Conservation (phyloP, 2,329 filamentous ascomycete genomes). For the Xylaria hypoxylon region DNA sequence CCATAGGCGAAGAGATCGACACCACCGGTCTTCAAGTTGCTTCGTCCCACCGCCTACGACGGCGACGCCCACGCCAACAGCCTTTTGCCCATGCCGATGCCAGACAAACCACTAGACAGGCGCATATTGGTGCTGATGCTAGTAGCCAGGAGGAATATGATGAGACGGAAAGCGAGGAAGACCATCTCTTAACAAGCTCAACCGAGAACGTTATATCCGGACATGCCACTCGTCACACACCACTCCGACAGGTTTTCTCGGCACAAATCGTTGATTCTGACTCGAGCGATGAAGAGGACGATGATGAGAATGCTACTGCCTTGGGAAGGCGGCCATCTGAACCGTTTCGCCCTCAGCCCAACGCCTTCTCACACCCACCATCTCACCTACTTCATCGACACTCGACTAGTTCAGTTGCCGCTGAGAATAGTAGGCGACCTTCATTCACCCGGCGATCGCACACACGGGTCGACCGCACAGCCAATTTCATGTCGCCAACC, state of each 20-base stretch:
- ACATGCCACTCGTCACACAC: conserved; percentile 51
- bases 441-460: conserved; percentile 62
- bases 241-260: conserved; percentile 52
- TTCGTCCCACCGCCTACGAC: conserved; percentile 70
- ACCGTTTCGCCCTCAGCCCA: conserved; percentile 86
- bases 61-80: conserved; percentile 59
- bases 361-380: conserved; percentile 89
- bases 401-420: conserved; percentile 62
- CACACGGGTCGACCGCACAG: conserved; percentile 57
- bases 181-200: conserved; percentile 71
- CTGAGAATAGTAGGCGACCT: conserved; percentile 63
- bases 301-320: conserved; percentile 85
- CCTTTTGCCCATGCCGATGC: conserved; percentile 41
- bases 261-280: conserved; percentile 56
- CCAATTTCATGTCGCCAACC: conserved; percentile 77
- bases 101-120: conserved; percentile 53
- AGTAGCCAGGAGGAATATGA: conserved; percentile 97
- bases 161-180: conserved; percentile 91
- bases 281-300: conserved; percentile 65
- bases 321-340: conserved; percentile 70
- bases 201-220: conserved; percentile 61
- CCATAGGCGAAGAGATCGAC: conserved; percentile 86
- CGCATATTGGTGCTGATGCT: conserved; percentile 52
- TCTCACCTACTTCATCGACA: conserved; percentile 61
- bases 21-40: conserved; percentile 87